Conservation (phyloP, 192 early-diverging fungal genomes). For the Mortierella hygrophila region DNA sequence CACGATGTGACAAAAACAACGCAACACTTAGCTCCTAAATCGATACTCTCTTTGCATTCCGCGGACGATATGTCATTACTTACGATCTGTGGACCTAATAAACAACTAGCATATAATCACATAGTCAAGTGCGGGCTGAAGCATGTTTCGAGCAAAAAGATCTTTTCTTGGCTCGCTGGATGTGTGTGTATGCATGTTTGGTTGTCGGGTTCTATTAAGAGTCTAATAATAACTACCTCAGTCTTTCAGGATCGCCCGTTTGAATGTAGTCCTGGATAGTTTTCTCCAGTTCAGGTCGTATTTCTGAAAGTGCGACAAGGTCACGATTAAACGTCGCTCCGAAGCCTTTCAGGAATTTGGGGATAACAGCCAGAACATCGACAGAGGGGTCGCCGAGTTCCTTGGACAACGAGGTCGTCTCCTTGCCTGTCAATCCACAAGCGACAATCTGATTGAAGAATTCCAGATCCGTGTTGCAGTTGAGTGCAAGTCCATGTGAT, state of each 20-base stretch:
- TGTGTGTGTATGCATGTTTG: too few species aligned
- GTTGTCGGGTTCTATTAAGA: too few species aligned
- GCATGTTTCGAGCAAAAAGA: too few species aligned
- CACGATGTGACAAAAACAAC: not conserved
- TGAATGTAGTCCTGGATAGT: constrained; percentile 20
- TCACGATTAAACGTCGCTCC: constrained; percentile 60
- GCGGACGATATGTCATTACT: too few species aligned
- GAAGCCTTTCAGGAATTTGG: constrained; percentile 63
- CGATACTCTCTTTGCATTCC: not conserved
- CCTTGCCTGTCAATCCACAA: constrained; percentile 86
- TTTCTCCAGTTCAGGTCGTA: constrained; percentile 40
- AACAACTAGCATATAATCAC: not conserved
- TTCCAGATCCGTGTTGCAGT: constrained; percentile 88
- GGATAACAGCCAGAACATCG: constrained; percentile 65
- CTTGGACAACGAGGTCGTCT: constrained; percentile 78
- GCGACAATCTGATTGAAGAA: constrained; percentile 94
- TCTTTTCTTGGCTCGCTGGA: too few species aligned
- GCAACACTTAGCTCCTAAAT: not conserved
- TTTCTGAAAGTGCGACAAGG: constrained; percentile 55
- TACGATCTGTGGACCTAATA: not conserved
- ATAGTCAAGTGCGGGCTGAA: too few species aligned
- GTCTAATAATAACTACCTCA: not conserved
- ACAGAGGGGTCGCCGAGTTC: constrained; percentile 53
- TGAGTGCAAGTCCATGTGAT: constrained; percentile 94
- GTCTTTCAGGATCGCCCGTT: constrained; percentile 1